A percentile compares a stretch with the other conserved stretches of the same genome.
Evolutionary conservation across 371 early-diverging fungal genomes (phyloP).

Genomic region (Blakeslea trispora): DNA sequence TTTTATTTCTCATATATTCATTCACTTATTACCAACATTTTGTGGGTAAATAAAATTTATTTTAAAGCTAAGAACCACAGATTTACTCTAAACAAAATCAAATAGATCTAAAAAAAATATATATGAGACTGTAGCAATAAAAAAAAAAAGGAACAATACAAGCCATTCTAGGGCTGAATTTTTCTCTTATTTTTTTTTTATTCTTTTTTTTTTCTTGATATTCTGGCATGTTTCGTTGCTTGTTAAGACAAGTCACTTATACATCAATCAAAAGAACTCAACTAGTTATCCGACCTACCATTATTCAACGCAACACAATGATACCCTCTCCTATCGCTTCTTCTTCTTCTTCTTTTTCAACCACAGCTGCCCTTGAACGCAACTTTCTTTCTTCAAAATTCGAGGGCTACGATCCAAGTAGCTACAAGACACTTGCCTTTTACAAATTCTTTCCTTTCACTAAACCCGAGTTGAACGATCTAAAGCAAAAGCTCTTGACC

Average conservation of each 20-base stretch:
- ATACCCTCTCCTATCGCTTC: background rate
- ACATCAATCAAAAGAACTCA: background rate
- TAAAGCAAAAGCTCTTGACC: conserved; percentile 53
- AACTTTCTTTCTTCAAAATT: conserved; percentile 20
- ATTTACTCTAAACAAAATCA: too few species aligned
- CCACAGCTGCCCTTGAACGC: conserved; percentile 9
- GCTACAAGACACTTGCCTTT: conserved; percentile 70
- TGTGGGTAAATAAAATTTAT: too few species aligned
- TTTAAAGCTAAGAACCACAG: too few species aligned
- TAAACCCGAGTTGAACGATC: conserved; percentile 31
- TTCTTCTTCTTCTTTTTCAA: conserved; percentile 21
- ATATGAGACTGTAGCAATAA: too few species aligned
- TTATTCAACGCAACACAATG: background rate
- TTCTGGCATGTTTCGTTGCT: conserved; percentile 19
- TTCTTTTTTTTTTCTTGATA: background rate
- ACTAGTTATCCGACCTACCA: background rate
- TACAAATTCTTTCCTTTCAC: conserved; percentile 66
- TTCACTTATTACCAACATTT: too few species aligned
- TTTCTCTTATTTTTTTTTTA: too few species aligned
- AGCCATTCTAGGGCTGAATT: too few species aligned
- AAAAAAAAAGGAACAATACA: background rate
- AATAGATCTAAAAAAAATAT: too few species aligned
- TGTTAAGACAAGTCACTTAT: background rate
- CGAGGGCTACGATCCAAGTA: conserved; percentile 34
- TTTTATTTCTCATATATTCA: too few species aligned